Conservation (phyloP, 805 yeast species). For the Candida vartiovaarae region DNA sequence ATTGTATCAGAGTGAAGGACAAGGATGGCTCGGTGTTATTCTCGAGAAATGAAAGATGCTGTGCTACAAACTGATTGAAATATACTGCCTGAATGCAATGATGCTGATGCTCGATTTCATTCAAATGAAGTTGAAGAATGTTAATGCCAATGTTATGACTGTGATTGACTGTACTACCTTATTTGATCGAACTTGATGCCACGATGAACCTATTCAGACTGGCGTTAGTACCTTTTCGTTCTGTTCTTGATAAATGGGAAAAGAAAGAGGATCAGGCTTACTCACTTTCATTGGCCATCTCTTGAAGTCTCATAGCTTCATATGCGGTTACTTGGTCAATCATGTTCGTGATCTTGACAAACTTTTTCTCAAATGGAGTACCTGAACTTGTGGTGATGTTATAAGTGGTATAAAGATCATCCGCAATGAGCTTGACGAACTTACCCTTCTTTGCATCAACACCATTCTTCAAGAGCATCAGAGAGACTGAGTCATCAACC, state of each 20-base stretch:
- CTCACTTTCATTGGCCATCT: slow-evolving; percentile 19
- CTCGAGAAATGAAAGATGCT: slow-evolving; percentile 17
- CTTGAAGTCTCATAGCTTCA: slow-evolving; percentile 19
- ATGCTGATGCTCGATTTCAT: too few relatives aligned
- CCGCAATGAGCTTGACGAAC: slow-evolving; percentile 37
- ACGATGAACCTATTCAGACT: too few relatives aligned
- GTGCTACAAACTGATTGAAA: too few relatives aligned
- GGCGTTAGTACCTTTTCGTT: background rate
- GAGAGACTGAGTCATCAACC: slow-evolving; percentile 36
- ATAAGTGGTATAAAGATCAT: slow-evolving; percentile 36
- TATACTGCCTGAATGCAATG: too few relatives aligned
- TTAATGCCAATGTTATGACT: too few relatives aligned
- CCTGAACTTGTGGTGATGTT: slow-evolving; percentile 41
- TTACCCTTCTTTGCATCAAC: slow-evolving; percentile 41
- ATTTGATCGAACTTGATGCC: too few relatives aligned
- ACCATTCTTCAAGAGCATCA: slow-evolving; percentile 41
- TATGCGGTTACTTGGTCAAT: slow-evolving; percentile 20
- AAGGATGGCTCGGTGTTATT: slow-evolving; percentile 37
- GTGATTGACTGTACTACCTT: too few relatives aligned
- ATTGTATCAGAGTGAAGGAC: slow-evolving; percentile 30
- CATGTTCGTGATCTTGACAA: slow-evolving; percentile 17
- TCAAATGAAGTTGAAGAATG: too few relatives aligned
- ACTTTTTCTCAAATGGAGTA: slow-evolving; percentile 15
- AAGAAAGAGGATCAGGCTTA: slow-evolving; percentile 1
- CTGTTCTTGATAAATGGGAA: slow-evolving; percentile 4